Percentiles rank a stretch among this genome's conserved stretches.
Evolutionary conservation across 2,329 filamentous ascomycete species (phyloP).

Genomic region (Balansia obtecta): DNA sequence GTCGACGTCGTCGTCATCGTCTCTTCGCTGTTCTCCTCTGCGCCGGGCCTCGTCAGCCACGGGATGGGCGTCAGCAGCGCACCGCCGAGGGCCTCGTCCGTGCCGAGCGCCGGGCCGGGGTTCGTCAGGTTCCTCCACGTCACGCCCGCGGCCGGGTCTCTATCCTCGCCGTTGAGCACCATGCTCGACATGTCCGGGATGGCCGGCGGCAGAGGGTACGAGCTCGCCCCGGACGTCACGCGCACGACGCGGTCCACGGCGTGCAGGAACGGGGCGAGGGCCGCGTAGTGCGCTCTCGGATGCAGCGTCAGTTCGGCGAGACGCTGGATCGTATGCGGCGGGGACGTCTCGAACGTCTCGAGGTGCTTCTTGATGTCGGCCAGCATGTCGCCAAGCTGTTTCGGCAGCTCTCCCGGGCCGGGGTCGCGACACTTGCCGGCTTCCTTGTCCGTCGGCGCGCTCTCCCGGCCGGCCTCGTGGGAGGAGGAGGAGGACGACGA

Average conservation of each 20-base stretch:
- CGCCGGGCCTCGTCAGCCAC: slow-evolving; percentile 51
- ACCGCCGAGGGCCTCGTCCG: slow-evolving; percentile 80
- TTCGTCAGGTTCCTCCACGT: slow-evolving; percentile 36
- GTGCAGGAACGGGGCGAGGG: slow-evolving; percentile 73
- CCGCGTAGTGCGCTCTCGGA: slow-evolving; percentile 69
- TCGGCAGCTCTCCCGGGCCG: slow-evolving; percentile 42
- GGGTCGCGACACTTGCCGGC: slow-evolving; percentile 19
- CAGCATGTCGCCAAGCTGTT: slow-evolving; percentile 50
- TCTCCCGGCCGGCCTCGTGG: slow-evolving; percentile 57
- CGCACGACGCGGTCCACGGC: slow-evolving; percentile 84
- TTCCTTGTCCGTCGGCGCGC: slow-evolving; percentile 33
- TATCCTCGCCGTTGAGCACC: slow-evolving; percentile 49
- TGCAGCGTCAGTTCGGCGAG: slow-evolving; percentile 73
- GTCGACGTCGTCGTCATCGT: not conserved
- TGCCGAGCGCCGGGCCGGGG: slow-evolving; percentile 43
- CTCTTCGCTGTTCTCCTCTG: slow-evolving; percentile 16
- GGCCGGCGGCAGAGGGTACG: slow-evolving; percentile 70
- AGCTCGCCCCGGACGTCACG: slow-evolving; percentile 69
- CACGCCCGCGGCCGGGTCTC: slow-evolving; percentile 24
- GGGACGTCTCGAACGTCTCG: slow-evolving; percentile 56
- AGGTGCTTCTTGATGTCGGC: slow-evolving; percentile 49
- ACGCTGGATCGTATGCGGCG: slow-evolving; percentile 87
- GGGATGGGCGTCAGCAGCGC: slow-evolving; percentile 88
- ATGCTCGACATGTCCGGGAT: slow-evolving; percentile 45
- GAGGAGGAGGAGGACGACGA: no score